phyloP scores from a whole-genome alignment of 2,329 filamentous ascomycete species.

The Phyllosticta citribraziliensis region DNA sequence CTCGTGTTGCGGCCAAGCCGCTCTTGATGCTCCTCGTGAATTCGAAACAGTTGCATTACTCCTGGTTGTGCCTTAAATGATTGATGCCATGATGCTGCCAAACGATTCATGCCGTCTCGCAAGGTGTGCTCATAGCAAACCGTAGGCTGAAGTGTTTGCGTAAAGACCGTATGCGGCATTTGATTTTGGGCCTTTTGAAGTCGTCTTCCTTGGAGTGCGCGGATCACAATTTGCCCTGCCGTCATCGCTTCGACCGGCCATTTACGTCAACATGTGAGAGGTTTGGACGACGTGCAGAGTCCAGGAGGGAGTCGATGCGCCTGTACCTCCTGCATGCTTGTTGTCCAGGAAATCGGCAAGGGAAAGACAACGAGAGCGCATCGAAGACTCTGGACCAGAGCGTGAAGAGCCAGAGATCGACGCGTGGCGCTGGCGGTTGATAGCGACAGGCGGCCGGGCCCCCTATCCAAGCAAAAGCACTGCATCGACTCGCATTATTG shows the following conservation, averaged over 20 bases:
- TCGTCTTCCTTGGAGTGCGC: not conserved
- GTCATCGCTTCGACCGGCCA: not conserved
- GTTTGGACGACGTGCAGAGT: not conserved
- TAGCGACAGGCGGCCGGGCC: not conserved
- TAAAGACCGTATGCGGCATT: not conserved
- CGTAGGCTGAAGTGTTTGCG: not conserved
- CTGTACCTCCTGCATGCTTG: not conserved
- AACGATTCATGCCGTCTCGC: not conserved
- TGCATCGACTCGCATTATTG: not conserved
- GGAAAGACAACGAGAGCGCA: not conserved
- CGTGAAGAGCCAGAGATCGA: not conserved
- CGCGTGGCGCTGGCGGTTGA: not conserved
- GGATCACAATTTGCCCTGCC: not conserved
- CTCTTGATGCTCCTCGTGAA: not conserved
- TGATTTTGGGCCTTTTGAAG: not conserved
- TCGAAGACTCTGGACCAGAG: not conserved
- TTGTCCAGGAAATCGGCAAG: not conserved
- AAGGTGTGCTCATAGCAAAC: not conserved
- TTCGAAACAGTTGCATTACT: not conserved
- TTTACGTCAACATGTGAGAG: not conserved
- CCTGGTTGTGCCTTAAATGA: not conserved
- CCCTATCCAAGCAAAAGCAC: not conserved
- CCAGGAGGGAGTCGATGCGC: not conserved
- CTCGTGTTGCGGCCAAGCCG: not conserved
- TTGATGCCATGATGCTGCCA: not conserved